Evolutionary conservation across 1,139 yeast species (phyloP), one percentile per base, ranked within the genome.

Genomic region (Geotrichum restrictum): DNA sequence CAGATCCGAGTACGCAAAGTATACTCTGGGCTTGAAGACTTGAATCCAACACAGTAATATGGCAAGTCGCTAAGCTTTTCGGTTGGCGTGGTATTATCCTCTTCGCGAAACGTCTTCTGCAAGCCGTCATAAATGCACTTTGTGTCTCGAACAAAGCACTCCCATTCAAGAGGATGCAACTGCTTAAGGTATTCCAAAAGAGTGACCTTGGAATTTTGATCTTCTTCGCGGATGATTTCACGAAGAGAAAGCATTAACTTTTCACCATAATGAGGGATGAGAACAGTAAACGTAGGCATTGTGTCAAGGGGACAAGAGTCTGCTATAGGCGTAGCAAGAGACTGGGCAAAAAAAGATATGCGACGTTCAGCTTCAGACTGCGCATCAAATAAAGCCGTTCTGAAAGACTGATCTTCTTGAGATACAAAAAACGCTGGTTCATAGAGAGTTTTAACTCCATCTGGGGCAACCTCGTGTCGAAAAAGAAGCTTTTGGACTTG

Each of bases 311-410:
- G 82, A 13, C 77, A 70, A 0, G 94, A 85, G 55, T 83, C 91
- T 0, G 88, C 84, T 44, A 88, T 75, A 0, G 93, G 84, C 0
- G 89, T 83, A 0, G 95, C 80, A 46, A 88, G 67, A 0, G 95
- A 86, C 64, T 88, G 96, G 0, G 96, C 96, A 75, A 88, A 88
- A 62, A 85, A 88, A 0, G 94, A 83, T 1, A 88, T 79, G 51
- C 96, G 74, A 60, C 96, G 71, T 62, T 85, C 85, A 0, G 95
- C 94, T 64, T 87, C 96, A 5, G 85, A 78, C 45, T 82, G 82
- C 57, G 72, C 79, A 6, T 70, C 69, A 61, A 80, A 78, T 54
- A 75, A 74, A 21, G 76, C 55, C 64, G 61, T 42, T 64, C 69
- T 56, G 66, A 66, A 24, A 68, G 69, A 54, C 64, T 62, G 76